A percentile compares a stretch with the other conserved stretches of the same genome.
Evolutionary conservation across 2,329 filamentous ascomycete species (phyloP).

Genomic region (Fonsecaea pugnacius): DNA sequence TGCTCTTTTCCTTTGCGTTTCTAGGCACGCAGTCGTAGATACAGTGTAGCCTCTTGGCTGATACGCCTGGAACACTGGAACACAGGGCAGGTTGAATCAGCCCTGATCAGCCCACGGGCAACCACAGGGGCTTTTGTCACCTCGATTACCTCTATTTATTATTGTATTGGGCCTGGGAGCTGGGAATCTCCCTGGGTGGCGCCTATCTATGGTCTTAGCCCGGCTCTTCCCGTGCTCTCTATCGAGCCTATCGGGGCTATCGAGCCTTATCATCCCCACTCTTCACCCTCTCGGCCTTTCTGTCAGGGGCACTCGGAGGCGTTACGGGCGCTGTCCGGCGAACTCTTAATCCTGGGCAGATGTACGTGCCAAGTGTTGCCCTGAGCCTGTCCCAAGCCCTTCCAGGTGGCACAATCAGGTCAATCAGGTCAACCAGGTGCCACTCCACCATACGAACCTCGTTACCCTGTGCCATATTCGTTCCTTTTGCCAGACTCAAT

Average conservation of each 20-base stretch:
- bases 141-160: not conserved
- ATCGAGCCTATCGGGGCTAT: not conserved
- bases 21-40: not conserved
- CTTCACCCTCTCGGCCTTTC: not conserved
- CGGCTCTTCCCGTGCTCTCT: not conserved
- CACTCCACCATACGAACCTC: constrained; percentile 8
- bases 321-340: not conserved
- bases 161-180: not conserved
- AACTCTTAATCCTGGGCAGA: not conserved
- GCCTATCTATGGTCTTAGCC: not conserved
- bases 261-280: not conserved
- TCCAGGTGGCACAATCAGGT: constrained; percentile 1
- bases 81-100: not conserved
- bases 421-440: not conserved
- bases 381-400: constrained; percentile 1
- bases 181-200: not conserved
- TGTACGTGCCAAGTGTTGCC: constrained; percentile 2
- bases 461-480: constrained; percentile 20
- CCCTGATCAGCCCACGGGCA: not conserved
- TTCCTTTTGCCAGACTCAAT: constrained; percentile 21
- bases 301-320: not conserved
- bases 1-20: not conserved
- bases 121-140: not conserved
- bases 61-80: not conserved
- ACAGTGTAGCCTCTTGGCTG: not conserved